Evolutionary conservation across 2,329 filamentous ascomycete species (phyloP).

Genomic region (Parafenestella ontariensis): DNA sequence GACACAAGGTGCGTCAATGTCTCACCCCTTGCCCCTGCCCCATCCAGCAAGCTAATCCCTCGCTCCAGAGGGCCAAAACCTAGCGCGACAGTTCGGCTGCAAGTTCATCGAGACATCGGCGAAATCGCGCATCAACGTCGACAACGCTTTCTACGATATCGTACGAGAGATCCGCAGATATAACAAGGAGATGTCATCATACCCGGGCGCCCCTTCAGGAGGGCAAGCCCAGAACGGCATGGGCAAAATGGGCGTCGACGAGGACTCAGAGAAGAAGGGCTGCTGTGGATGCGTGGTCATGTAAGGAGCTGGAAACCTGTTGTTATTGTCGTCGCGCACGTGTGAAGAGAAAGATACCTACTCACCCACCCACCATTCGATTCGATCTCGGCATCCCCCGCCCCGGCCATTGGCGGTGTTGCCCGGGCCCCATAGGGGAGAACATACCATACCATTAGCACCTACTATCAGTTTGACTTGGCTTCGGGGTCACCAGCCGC

Average conservation of each 20-base stretch:
- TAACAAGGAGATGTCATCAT: constrained; percentile 96
- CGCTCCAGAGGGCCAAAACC: constrained; percentile 79
- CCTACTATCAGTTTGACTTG: constrained; percentile 41
- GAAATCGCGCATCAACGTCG: constrained; percentile 97
- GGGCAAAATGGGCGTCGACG: constrained; percentile 81
- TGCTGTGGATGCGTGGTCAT: constrained; percentile 92
- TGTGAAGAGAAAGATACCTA: constrained; percentile 35
- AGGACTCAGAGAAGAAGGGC: constrained; percentile 69
- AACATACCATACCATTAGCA: constrained; percentile 45
- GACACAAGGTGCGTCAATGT: constrained; percentile 75
- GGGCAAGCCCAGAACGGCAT: constrained; percentile 62
- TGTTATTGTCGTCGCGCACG: constrained; percentile 15
- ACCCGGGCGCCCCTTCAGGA: constrained; percentile 70
- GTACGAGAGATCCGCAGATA: constrained; percentile 97
- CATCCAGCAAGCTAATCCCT: constrained; percentile 25
- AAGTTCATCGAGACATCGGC: constrained; percentile 99
- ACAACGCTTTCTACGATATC: constrained; percentile 98
- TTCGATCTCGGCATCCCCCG: constrained; percentile 28
- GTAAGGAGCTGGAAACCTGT: constrained; percentile 56
- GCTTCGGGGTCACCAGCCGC: constrained; percentile 18
- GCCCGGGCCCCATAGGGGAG: constrained; percentile 28
- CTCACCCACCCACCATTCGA: constrained; percentile 12
- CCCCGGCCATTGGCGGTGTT: constrained; percentile 32
- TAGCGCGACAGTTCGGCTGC: constrained; percentile 89
- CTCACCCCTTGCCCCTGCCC: constrained; percentile 10